Percentiles rank a stretch among this genome's conserved stretches.
Conservation (phyloP, 2,329 filamentous ascomycete species). For the Elsinoe fawcettii region DNA sequence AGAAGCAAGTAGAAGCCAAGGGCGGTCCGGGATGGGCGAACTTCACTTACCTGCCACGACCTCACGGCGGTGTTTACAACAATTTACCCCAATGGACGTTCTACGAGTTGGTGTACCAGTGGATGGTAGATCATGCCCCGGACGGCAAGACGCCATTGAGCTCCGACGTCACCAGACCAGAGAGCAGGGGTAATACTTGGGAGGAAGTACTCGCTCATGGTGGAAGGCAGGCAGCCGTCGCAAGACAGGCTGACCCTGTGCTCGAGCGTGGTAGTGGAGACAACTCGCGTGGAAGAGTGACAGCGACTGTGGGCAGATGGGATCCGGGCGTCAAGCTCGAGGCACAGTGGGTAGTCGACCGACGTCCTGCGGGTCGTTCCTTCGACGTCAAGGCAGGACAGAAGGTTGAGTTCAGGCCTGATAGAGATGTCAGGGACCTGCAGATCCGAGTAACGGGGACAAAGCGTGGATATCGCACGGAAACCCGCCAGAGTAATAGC, state of each 20-base stretch:
- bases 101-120: slow-evolving; percentile 28
- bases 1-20: slow-evolving; percentile 27
- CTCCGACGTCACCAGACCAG: slow-evolving; percentile 19
- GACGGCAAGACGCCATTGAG: slow-evolving; percentile 27
- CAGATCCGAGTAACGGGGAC: slow-evolving; percentile 20
- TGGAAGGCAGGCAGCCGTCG: slow-evolving; percentile 29
- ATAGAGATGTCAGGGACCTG: slow-evolving; percentile 16
- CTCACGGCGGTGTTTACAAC: slow-evolving; percentile 32
- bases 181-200: slow-evolving; percentile 29
- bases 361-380: slow-evolving; percentile 21
- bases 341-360: slow-evolving; percentile 30
- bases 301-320: slow-evolving; percentile 29
- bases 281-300: background rate
- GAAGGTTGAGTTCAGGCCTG: slow-evolving; percentile 19
- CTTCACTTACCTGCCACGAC: slow-evolving; percentile 29
- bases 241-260: slow-evolving; percentile 26
- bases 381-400: slow-evolving; percentile 25
- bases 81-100: slow-evolving; percentile 28
- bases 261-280: slow-evolving; percentile 17
- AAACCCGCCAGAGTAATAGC: slow-evolving; percentile 25
- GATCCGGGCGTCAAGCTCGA: slow-evolving; percentile 31
- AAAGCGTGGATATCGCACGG: slow-evolving; percentile 25
- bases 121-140: slow-evolving; percentile 29
- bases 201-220: slow-evolving; percentile 29
- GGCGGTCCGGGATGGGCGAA: slow-evolving; percentile 33